Conservation (phyloP, 192 early-diverging fungal genomes). For the Backusella parvicylindrica region DNA sequence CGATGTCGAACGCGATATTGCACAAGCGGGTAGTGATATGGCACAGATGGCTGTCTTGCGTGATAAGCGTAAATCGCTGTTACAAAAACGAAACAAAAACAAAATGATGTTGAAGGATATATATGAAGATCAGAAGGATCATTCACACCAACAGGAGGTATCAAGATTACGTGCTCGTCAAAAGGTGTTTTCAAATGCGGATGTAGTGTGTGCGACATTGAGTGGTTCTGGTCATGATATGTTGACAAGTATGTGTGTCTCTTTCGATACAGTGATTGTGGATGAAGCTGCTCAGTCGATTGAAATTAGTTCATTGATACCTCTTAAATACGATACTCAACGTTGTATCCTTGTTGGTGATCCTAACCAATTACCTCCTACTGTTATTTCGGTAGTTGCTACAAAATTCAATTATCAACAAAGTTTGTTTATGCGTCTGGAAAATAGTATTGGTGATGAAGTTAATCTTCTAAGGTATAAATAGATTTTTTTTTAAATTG, state of each 20-base stretch:
- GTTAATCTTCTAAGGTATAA: slow-evolving; percentile 69
- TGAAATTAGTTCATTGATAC: slow-evolving; percentile 85
- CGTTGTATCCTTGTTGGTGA: slow-evolving; percentile 90
- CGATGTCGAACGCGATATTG: slow-evolving; percentile 35
- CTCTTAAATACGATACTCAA: slow-evolving; percentile 76
- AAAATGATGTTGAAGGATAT: slow-evolving; percentile 20
- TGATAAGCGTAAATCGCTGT: slow-evolving; percentile 8
- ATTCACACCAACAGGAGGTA: slow-evolving; percentile 32
- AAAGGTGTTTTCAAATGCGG: slow-evolving; percentile 70
- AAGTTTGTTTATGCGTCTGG: slow-evolving; percentile 87
- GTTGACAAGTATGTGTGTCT: slow-evolving; percentile 57
- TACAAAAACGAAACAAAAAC: slow-evolving; percentile 24
- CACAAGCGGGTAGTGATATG: slow-evolving; percentile 41
- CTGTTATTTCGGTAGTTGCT: slow-evolving; percentile 74
- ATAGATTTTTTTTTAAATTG: neutral
- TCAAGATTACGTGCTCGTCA: slow-evolving; percentile 52
- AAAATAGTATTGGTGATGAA: slow-evolving; percentile 55
- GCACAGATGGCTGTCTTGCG: slow-evolving; percentile 5
- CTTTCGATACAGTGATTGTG: slow-evolving; percentile 86
- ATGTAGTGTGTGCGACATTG: slow-evolving; percentile 84
- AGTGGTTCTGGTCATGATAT: slow-evolving; percentile 85
- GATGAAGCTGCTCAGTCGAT: slow-evolving; percentile 96
- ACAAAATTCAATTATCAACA: slow-evolving; percentile 75
- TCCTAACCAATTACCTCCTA: slow-evolving; percentile 92
- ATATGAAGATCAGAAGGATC: slow-evolving; percentile 28